phyloP scores from a whole-genome alignment of 345 rosid genomes.

The Hibiscus syriacus region DNA sequence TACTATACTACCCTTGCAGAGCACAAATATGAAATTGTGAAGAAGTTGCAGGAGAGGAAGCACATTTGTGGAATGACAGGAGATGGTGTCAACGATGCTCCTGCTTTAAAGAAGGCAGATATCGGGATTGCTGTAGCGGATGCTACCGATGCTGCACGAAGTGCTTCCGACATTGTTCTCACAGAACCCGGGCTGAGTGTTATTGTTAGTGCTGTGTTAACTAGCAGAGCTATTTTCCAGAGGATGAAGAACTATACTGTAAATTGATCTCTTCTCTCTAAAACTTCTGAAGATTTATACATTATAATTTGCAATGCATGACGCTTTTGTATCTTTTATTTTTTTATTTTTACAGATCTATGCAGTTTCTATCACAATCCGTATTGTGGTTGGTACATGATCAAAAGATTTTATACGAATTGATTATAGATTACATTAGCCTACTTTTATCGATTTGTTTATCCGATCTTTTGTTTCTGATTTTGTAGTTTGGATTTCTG shows the following conservation, averaged over 20 bases:
- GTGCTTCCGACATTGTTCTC: slow-evolving; percentile 71
- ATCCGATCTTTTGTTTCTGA: not conserved
- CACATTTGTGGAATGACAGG: slow-evolving; percentile 96
- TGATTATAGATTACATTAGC: not conserved
- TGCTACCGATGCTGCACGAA: slow-evolving; percentile 85
- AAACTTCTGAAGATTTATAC: not conserved
- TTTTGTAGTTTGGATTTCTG: slow-evolving; percentile 75
- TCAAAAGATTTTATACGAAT: slow-evolving; percentile 6
- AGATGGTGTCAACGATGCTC: slow-evolving; percentile 96
- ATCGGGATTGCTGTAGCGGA: slow-evolving; percentile 95
- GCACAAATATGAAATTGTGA: slow-evolving; percentile 94
- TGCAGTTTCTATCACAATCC: slow-evolving; percentile 93
- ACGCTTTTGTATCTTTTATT: too few relatives aligned
- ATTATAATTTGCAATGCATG: not conserved
- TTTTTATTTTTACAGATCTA: slow-evolving; percentile 48
- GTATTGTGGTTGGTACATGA: slow-evolving; percentile 72
- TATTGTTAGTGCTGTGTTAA: slow-evolving; percentile 80
- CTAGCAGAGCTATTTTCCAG: slow-evolving; percentile 88
- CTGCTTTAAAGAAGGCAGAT: slow-evolving; percentile 90
- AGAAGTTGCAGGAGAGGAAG: slow-evolving; percentile 77
- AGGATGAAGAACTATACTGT: slow-evolving; percentile 97
- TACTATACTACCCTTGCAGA: slow-evolving; percentile 20
- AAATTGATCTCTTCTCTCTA: slow-evolving; percentile 10
- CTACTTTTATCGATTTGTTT: too few relatives aligned
- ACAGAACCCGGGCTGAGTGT: slow-evolving; percentile 93